Conservation (phyloP, 768 basidiomycete genomes). For the Coprinellus aureogranulatus region DNA sequence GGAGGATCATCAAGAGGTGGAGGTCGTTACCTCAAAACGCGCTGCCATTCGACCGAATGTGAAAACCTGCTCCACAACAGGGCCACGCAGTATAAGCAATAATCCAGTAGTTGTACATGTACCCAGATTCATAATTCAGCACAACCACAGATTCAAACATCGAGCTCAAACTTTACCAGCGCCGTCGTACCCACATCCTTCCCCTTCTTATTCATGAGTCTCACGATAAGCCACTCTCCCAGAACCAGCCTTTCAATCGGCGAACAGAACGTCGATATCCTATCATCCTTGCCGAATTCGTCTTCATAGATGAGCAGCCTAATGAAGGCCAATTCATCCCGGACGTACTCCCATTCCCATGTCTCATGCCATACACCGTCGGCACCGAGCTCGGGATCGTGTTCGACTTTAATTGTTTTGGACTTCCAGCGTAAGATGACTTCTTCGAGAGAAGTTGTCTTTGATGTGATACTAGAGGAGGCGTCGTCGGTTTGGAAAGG, state of each 20-base stretch:
- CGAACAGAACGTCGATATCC: constrained; percentile 54
- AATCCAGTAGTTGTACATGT: no score
- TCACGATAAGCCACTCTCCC: constrained; percentile 46
- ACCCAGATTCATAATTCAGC: no score
- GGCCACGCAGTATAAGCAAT: no score
- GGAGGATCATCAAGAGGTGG: neutral
- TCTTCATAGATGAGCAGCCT: constrained; percentile 40
- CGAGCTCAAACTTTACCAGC: constrained; percentile 23
- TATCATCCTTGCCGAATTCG: constrained; percentile 43
- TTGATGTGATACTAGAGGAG: neutral
- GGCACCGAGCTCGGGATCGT: constrained; percentile 29
- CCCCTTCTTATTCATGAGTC: constrained; percentile 50
- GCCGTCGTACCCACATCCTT: constrained; percentile 44
- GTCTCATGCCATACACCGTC: constrained; percentile 42
- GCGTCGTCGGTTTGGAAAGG: neutral
- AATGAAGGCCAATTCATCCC: constrained; percentile 53
- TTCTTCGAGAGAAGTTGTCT: constrained; percentile 2
- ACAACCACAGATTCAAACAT: neutral
- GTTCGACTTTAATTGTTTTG: constrained; percentile 34
- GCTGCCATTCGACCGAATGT: no score
- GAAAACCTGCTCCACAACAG: no score
- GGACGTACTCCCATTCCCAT: constrained; percentile 50
- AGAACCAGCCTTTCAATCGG: constrained; percentile 43
- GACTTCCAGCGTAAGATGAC: constrained; percentile 43
- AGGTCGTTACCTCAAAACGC: neutral